Conservation (phyloP, 345 rosid species). For the Citrus reticulata region DNA sequence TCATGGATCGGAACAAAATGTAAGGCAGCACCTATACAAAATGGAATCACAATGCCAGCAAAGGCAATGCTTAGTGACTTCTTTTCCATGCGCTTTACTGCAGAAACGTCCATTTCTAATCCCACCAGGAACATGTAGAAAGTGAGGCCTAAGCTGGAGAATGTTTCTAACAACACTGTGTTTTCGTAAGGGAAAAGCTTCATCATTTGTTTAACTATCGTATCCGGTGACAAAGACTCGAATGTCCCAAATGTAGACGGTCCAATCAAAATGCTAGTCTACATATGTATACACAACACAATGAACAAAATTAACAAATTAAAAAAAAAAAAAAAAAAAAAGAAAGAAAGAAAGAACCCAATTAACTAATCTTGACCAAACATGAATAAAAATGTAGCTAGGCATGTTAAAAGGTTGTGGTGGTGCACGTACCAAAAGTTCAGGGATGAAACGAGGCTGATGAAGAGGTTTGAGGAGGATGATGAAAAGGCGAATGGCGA, state of each 20-base stretch:
- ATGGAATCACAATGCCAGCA: slow-evolving; percentile 36
- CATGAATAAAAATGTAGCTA: not conserved
- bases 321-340: not conserved
- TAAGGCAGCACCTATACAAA: slow-evolving; percentile 27
- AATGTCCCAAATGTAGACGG: not conserved
- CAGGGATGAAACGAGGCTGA: slow-evolving; percentile 27
- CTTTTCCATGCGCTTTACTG: slow-evolving; percentile 25
- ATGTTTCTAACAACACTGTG: slow-evolving; percentile 39
- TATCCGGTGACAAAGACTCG: not conserved
- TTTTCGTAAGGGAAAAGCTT: not conserved
- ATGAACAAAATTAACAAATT: not conserved
- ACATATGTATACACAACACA: not conserved
- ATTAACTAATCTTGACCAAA: not conserved
- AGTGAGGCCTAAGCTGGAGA: slow-evolving; percentile 44
- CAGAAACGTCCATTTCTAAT: slow-evolving; percentile 49
- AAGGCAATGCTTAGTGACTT: slow-evolving; percentile 31
- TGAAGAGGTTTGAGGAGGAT: slow-evolving; percentile 28
- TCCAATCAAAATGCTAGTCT: slow-evolving; percentile 14
- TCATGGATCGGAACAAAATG: slow-evolving; percentile 16
- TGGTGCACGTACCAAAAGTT: slow-evolving; percentile 23
- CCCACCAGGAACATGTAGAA: slow-evolving; percentile 67
- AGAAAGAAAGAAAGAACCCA: not conserved
- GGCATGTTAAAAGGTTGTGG: not conserved
- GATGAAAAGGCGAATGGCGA: slow-evolving; percentile 13
- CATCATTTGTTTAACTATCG: not conserved